Evolutionary conservation across 805 yeast genomes (phyloP).

Genomic region (Yarrowia alimentaria): DNA sequence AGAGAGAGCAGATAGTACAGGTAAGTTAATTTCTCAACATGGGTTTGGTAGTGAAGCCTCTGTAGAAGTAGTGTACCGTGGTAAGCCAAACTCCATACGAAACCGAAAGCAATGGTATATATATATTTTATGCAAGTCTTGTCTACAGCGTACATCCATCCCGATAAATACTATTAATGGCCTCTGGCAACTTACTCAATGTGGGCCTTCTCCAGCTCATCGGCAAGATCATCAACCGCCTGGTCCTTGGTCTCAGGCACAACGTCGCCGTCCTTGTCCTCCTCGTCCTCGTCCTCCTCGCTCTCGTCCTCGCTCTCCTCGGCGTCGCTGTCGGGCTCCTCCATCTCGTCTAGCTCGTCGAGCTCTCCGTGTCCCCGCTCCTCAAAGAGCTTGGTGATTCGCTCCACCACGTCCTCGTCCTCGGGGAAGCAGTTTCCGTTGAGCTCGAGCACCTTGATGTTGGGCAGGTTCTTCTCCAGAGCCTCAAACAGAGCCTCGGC

Average conservation of each 20-base stretch:
- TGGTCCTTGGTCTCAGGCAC: conserved; percentile 42
- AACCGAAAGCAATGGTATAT: no score
- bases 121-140: no score
- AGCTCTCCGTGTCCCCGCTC: conserved; percentile 76
- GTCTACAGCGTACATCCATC: no score
- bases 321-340: conserved; percentile 71
- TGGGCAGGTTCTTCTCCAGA: conserved; percentile 55
- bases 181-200: conserved; percentile 17
- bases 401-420: conserved; percentile 68
- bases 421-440: conserved; percentile 94
- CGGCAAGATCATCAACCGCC: conserved; percentile 57
- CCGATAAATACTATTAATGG: conserved; percentile 6
- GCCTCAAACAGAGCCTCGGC: conserved; percentile 59
- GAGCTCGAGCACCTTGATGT: conserved; percentile 67
- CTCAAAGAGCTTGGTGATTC: conserved; percentile 61
- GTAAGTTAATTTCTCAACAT: no score
- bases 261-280: conserved; percentile 37
- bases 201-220: conserved; percentile 54
- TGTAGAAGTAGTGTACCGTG: no score
- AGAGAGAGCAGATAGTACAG: no score
- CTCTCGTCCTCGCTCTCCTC: conserved; percentile 64
- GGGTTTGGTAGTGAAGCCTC: no score
- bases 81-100: no score
- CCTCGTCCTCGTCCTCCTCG: conserved; percentile 56
- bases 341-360: conserved; percentile 93